phyloP scores from a whole-genome alignment of 352 stramenopile species.

The Globisporangium solare region DNA sequence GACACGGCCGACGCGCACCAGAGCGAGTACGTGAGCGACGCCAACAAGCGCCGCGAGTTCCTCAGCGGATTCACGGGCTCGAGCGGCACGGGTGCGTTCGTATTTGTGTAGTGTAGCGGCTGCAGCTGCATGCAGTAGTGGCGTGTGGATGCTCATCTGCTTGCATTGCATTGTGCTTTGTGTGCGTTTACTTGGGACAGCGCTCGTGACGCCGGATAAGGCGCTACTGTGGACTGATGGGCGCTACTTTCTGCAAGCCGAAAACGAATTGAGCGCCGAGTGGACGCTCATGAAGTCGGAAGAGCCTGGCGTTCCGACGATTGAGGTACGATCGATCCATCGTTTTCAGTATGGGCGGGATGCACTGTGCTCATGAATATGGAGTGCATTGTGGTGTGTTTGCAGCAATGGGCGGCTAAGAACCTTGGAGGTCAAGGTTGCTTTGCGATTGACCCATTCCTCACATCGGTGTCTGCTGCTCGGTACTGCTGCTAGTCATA shows the following conservation, averaged over 20 bases:
- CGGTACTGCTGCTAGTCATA: slow-evolving; percentile 23
- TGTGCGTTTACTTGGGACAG: slow-evolving; percentile 17
- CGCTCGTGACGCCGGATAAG: slow-evolving; percentile 75
- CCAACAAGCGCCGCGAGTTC: slow-evolving; percentile 94
- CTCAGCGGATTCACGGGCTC: slow-evolving; percentile 96
- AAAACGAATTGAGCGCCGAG: slow-evolving; percentile 88
- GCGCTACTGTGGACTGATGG: slow-evolving; percentile 98
- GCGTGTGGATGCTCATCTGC: background rate
- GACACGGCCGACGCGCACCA: slow-evolving; percentile 97
- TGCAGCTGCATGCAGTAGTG: background rate
- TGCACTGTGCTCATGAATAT: background rate
- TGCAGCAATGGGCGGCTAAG: slow-evolving; percentile 62
- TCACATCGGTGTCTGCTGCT: slow-evolving; percentile 88
- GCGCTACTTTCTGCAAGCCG: slow-evolving; percentile 97
- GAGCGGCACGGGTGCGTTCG: slow-evolving; percentile 88
- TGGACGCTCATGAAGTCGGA: slow-evolving; percentile 97
- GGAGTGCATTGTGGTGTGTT: slow-evolving; percentile 3
- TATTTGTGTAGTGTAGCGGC: background rate
- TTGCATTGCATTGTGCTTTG: background rate
- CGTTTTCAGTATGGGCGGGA: background rate
- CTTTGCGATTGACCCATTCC: slow-evolving; percentile 95
- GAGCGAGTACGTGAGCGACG: slow-evolving; percentile 96
- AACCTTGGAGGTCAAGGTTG: slow-evolving; percentile 52
- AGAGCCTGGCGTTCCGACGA: slow-evolving; percentile 87
- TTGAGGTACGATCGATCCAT: slow-evolving; percentile 76